phyloP scores from a whole-genome alignment of 805 yeast species.

The Candida michaelii region DNA sequence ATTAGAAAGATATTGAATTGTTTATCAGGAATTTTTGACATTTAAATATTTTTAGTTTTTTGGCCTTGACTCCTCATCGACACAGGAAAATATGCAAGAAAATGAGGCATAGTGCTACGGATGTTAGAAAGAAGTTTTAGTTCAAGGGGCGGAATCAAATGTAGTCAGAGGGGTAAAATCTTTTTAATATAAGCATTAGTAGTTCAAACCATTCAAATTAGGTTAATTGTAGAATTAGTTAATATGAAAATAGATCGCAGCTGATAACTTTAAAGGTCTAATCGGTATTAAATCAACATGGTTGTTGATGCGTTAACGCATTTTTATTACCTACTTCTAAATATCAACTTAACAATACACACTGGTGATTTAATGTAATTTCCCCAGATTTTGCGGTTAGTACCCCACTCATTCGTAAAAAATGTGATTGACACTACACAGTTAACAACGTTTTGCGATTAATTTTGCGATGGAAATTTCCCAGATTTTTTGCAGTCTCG shows the following conservation, averaged over 20 bases:
- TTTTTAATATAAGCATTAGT: not conserved
- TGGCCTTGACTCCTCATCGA: conserved; percentile 1
- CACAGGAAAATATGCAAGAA: not conserved
- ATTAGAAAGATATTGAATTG: not conserved
- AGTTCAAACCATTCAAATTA: too few relatives aligned
- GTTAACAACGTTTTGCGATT: conserved; percentile 5
- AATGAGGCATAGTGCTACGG: not conserved
- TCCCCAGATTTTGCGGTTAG: conserved; percentile 6
- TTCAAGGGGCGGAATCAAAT: conserved; percentile 1
- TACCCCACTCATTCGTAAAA: conserved; percentile 7
- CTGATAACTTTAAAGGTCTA: too few relatives aligned
- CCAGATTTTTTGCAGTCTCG: conserved; percentile 6
- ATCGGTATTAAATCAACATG: too few relatives aligned
- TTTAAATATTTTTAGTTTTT: conserved; percentile 1
- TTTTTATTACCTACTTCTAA: too few relatives aligned
- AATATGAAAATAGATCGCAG: too few relatives aligned
- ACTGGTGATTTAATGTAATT: not conserved
- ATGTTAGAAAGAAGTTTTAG: not conserved
- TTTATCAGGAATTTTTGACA: conserved; percentile 2
- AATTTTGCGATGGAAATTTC: conserved; percentile 4
- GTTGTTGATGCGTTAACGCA: too few relatives aligned
- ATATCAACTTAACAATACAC: conserved; percentile 1
- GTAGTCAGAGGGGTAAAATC: not conserved
- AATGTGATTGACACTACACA: conserved; percentile 1
- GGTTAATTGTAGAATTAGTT: too few relatives aligned